A percentile compares a stretch with the other conserved stretches of the same genome.
Conservation (phyloP, 1,139 yeast species). For the Candida sojae region DNA sequence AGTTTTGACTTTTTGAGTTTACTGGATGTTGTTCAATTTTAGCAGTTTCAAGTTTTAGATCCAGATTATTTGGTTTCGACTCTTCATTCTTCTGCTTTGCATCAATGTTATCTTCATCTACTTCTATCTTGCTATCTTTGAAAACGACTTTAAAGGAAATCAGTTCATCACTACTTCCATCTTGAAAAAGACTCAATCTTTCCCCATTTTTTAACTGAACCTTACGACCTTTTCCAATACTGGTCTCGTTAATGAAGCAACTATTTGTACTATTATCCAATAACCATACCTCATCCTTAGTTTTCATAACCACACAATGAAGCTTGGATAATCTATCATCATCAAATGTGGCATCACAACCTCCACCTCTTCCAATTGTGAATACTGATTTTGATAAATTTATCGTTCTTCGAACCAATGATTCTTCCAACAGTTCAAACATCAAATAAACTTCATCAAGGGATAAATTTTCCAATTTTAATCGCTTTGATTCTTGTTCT, state of each 20-base stretch:
- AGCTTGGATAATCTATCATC: slow-evolving; percentile 82
- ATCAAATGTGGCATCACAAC: slow-evolving; percentile 57
- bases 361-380: slow-evolving; percentile 63
- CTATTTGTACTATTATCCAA: slow-evolving; percentile 80
- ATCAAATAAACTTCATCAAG: slow-evolving; percentile 17
- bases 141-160: slow-evolving; percentile 55
- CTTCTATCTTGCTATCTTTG: not conserved
- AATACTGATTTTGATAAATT: slow-evolving; percentile 64
- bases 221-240: slow-evolving; percentile 64
- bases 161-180: slow-evolving; percentile 49
- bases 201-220: slow-evolving; percentile 66
- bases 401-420: slow-evolving; percentile 43
- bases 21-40: no score
- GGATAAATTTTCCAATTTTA: slow-evolving; percentile 3
- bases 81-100: not conserved
- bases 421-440: slow-evolving; percentile 30
- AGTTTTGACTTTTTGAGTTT: no score
- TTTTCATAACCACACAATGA: slow-evolving; percentile 71
- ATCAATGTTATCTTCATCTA: not conserved
- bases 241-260: slow-evolving; percentile 64
- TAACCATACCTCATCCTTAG: slow-evolving; percentile 76
- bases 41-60: no score
- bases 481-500: slow-evolving; percentile 4
- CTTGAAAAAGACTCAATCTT: slow-evolving; percentile 63
- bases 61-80: not conserved